Evolutionary conservation across 1,139 yeast genomes (phyloP).

Genomic region (Debaryomyces fabryi): DNA sequence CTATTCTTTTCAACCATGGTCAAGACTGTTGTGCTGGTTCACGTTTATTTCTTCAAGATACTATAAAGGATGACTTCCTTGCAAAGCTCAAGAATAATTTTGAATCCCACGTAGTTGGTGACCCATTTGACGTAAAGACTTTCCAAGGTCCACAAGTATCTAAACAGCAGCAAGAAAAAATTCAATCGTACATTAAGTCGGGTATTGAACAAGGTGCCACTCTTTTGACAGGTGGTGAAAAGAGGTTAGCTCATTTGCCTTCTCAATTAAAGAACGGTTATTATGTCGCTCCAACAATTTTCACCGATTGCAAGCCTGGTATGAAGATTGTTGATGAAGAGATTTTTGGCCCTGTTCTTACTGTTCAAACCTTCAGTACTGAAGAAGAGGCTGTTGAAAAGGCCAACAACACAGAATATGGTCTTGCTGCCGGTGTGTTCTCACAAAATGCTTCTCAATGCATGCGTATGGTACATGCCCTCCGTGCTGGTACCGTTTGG

Average conservation of each 20-base stretch:
- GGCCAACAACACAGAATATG: slow-evolving; percentile 69
- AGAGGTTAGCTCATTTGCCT: slow-evolving; percentile 40
- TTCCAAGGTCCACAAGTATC: slow-evolving; percentile 81
- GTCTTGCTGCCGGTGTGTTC: slow-evolving; percentile 70
- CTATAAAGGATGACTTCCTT: slow-evolving; percentile 60
- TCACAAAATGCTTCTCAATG: slow-evolving; percentile 55
- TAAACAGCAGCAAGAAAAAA: slow-evolving; percentile 64
- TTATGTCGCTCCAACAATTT: slow-evolving; percentile 70
- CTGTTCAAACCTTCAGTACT: slow-evolving; percentile 64
- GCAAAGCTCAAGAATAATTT: slow-evolving; percentile 32
- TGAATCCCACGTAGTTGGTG: slow-evolving; percentile 44
- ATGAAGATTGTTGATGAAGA: slow-evolving; percentile 70
- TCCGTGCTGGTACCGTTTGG: slow-evolving; percentile 33
- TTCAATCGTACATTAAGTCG: slow-evolving; percentile 59
- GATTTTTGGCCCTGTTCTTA: slow-evolving; percentile 76
- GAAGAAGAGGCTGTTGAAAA: slow-evolving; percentile 60
- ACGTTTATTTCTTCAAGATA: slow-evolving; percentile 68
- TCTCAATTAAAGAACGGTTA: slow-evolving; percentile 51
- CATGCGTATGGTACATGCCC: slow-evolving; percentile 48
- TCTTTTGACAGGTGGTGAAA: slow-evolving; percentile 66
- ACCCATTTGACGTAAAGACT: slow-evolving; percentile 62
- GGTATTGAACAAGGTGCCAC: slow-evolving; percentile 70
- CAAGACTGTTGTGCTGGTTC: slow-evolving; percentile 81
- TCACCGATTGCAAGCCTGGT: slow-evolving; percentile 59
- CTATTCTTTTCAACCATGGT: slow-evolving; percentile 64